Conservation (phyloP, 2,329 filamentous ascomycete species). For the Coniochaeta sp. region DNA sequence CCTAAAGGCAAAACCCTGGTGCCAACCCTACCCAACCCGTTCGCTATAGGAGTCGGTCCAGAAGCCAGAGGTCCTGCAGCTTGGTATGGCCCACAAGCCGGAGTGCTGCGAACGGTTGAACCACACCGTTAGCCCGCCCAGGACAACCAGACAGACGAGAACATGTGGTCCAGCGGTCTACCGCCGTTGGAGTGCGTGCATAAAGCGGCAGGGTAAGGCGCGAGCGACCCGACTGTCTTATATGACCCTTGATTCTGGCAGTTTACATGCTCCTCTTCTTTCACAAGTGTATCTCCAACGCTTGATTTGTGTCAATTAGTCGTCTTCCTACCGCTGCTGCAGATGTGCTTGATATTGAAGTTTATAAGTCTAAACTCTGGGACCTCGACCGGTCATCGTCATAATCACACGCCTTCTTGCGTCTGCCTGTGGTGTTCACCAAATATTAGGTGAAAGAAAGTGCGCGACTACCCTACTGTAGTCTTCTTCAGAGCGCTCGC, state of each 20-base stretch:
- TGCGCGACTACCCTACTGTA: not conserved
- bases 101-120: not conserved
- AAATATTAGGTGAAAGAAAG: not conserved
- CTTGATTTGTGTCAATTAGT: too few species aligned
- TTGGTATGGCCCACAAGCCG: not conserved
- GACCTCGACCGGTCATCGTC: not conserved
- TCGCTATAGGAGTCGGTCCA: not conserved
- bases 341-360: not conserved
- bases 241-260: not conserved
- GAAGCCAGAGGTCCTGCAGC: not conserved
- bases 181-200: not conserved
- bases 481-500: not conserved
- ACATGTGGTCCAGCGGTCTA: not conserved
- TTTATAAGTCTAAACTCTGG: not conserved
- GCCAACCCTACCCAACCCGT: not conserved
- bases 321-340: too few species aligned
- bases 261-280: not conserved
- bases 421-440: not conserved
- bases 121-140: not conserved
- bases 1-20: not conserved
- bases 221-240: not conserved
- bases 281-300: too few species aligned
- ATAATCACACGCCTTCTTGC: not conserved
- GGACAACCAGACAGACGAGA: not conserved
- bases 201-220: not conserved